Percentiles rank a stretch among this genome's conserved stretches.
Conservation (phyloP, 1,284 basidiomycete genomes). For the Ustilago hordei region DNA sequence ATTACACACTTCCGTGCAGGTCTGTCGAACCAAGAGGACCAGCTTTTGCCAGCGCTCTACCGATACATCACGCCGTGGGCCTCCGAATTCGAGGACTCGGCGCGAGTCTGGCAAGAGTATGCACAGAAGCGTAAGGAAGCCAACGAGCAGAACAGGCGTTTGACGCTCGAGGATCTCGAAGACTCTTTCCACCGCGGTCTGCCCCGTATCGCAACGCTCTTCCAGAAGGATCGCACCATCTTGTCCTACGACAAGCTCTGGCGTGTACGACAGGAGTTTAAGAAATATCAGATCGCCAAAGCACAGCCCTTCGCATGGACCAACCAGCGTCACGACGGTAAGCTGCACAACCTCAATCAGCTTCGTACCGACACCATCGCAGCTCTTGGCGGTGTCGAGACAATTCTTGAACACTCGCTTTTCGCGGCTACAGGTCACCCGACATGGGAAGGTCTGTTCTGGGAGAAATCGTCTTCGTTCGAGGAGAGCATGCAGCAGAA, state of each 20-base stretch:
- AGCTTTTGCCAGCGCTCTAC: conserved; percentile 87
- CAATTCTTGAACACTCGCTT: conserved; percentile 94
- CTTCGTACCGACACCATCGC: conserved; percentile 99
- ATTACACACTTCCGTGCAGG: conserved; percentile 94
- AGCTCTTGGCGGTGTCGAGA: conserved; percentile 97
- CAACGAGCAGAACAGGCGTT: conserved; percentile 94
- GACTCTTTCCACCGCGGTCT: conserved; percentile 99
- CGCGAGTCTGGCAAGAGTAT: conserved; percentile 99
- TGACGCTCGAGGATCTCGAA: conserved; percentile 96
- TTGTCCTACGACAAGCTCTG: conserved; percentile 97
- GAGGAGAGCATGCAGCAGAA: conserved; percentile 91
- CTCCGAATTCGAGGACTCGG: conserved; percentile 96
- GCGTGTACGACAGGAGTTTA: conserved; percentile 87
- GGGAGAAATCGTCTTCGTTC: conserved; percentile 77
- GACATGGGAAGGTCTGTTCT: conserved; percentile 74
- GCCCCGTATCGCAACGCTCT: conserved; percentile 94
- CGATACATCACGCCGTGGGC: conserved; percentile 99
- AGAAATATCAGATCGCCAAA: conserved; percentile 91
- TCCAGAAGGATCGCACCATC: conserved; percentile 97
- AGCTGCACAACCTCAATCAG: conserved; percentile 97
- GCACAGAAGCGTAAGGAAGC: conserved; percentile 99
- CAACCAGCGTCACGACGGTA: conserved; percentile 95
- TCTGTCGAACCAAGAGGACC: conserved; percentile 80
- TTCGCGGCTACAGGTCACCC: conserved; percentile 96
- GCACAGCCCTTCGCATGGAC: conserved; percentile 98